phyloP scores from a whole-genome alignment of 345 rosid genomes.

The Eucalyptus pauciflora region DNA sequence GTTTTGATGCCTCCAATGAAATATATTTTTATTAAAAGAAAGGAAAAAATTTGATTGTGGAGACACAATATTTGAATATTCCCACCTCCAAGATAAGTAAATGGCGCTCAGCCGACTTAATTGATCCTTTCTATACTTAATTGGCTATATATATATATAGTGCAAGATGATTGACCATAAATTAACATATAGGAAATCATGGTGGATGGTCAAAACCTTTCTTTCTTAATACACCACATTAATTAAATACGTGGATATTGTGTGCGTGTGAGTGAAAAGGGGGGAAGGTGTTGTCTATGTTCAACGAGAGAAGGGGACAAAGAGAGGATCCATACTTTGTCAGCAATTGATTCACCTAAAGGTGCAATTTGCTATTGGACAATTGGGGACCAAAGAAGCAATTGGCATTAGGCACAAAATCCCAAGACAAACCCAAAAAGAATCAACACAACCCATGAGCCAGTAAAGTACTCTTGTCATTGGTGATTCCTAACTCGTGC shows the following conservation, averaged over 20 bases:
- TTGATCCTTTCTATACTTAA: no score
- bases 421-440: not conserved
- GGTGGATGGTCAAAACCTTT: not conserved
- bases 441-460: not conserved
- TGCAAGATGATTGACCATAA: rapidly evolving
- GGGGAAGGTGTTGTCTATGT: not conserved
- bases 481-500: not conserved
- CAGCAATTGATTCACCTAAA: not conserved
- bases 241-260: not conserved
- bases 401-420: not conserved
- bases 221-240: not conserved
- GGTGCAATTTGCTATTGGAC: not conserved
- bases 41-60: not conserved
- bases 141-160: no score
- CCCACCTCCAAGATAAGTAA: not conserved
- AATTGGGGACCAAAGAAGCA: not conserved
- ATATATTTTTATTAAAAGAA: not conserved
- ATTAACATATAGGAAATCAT: not conserved
- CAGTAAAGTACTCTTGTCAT: not conserved
- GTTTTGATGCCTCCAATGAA: not conserved
- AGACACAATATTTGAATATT: not conserved
- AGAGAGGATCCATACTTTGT: not conserved
- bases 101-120: no score
- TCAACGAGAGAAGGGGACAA: not conserved
- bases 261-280: no score